These are phyloP conservation scores for Sporormia fimetaria DNA, from an alignment of 495 filamentous ascomycete genomes.

Conservation along the genomic window DNA sequence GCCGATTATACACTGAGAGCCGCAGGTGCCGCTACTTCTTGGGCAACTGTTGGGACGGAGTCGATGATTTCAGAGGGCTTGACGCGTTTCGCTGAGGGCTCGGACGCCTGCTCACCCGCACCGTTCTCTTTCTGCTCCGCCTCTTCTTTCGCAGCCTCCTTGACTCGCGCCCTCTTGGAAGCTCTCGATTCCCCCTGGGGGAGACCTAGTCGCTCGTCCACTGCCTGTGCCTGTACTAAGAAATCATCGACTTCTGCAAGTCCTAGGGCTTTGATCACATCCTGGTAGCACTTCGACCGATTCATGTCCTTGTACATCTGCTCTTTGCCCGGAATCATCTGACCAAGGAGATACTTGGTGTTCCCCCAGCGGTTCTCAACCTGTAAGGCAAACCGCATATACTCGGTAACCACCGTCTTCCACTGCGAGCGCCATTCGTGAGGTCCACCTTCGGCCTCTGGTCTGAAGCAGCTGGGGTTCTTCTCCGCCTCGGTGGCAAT, in stretches of 20 bases:
- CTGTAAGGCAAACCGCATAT: conserved; percentile 57
- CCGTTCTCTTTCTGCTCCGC: background rate
- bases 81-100: conserved; percentile 8
- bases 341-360: conserved; percentile 78
- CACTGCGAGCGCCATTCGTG: conserved; percentile 43
- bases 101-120: background rate
- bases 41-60: background rate
- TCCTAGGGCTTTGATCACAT: conserved; percentile 49
- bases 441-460: conserved; percentile 48
- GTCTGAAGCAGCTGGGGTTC: conserved; percentile 74
- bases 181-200: conserved; percentile 41
- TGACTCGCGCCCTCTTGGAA: conserved; percentile 43
- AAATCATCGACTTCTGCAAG: conserved; percentile 47
- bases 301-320: conserved; percentile 45
- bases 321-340: conserved; percentile 73
- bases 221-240: conserved; percentile 43
- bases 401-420: conserved; percentile 62
- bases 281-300: conserved; percentile 49
- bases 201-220: conserved; percentile 54
- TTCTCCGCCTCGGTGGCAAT: conserved; percentile 84
- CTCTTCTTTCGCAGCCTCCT: conserved; percentile 16
- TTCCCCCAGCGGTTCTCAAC: conserved; percentile 80
- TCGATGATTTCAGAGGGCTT: background rate
- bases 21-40: conserved; percentile 1
- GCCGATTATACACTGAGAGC: conserved; percentile 9